phyloP scores from a whole-genome alignment of 176 grass and related monocot species.

The Oropetium thomaeum region DNA sequence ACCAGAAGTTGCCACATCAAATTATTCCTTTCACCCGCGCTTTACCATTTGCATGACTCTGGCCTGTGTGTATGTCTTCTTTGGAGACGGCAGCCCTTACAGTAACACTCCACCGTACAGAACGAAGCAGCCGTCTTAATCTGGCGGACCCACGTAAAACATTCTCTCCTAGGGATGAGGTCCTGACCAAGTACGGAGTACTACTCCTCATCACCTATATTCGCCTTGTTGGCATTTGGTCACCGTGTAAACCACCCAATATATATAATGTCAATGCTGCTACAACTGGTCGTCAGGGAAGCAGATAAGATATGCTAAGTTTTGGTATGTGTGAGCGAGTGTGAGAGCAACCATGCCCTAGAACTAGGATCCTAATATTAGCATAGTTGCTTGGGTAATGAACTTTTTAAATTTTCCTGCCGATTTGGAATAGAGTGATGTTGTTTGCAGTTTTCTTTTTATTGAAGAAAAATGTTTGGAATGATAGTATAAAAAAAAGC shows the following conservation, averaged over 20 bases:
- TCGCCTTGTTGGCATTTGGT: conserved; percentile 26
- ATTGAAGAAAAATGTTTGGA: background rate
- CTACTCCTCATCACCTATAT: background rate
- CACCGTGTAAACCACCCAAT: background rate
- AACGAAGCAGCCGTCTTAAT: conserved; percentile 19
- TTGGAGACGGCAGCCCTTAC: background rate
- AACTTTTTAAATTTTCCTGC: background rate
- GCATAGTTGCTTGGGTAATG: background rate
- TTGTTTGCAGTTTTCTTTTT: background rate
- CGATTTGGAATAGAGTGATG: background rate
- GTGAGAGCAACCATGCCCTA: conserved; percentile 32
- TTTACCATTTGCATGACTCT: conserved; percentile 24
- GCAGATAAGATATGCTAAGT: conserved; percentile 37
- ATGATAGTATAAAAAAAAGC: no score
- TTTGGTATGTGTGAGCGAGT: conserved; percentile 35
- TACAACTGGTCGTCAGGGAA: background rate
- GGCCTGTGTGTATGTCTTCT: background rate
- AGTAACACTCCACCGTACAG: conserved; percentile 10
- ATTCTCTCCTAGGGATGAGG: conserved; percentile 50
- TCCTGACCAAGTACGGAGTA: background rate
- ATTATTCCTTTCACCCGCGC: conserved; percentile 24
- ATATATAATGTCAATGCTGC: conserved; percentile 23
- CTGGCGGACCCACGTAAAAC: conserved; percentile 20
- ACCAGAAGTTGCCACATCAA: conserved; percentile 34
- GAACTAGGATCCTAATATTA: background rate